Evolutionary conservation across 2,329 filamentous ascomycete genomes (phyloP), one percentile per base, ranked within the genome.

Genomic region (Exophiala bonariae): DNA sequence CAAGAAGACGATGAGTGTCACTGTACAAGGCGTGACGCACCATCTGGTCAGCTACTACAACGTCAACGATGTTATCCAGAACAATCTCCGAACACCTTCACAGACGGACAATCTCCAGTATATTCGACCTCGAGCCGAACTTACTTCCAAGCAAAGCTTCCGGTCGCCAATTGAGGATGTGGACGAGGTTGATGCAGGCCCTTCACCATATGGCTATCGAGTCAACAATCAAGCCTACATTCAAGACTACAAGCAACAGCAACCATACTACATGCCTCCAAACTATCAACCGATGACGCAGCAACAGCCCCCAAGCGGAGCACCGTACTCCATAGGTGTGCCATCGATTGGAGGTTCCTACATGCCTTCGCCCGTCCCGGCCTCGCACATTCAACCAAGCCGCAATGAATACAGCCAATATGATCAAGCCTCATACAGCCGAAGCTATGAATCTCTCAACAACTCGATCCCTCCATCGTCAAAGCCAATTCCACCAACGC

Each of bases 1-100:
- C 54, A 96, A 96, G 77, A 96, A 96, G 74, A 96, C 90, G 0
- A 90, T 96, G 67, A 92, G 86, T 59, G 81, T 96, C 31, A 82
- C 79, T 2, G 82, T 86, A 41, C 78, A 85, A 19, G 86, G 86
- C 2, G 79, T 90, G 2, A 83, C 82, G 2, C 90, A 95, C 61
- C 90, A 95, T 61, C 72, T 96, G 41, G 89, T 96, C 32, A 91
- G 86, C 13, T 96, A 96, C 65, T 96, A 96, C 71, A 88, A 75
- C 34, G 77, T 92, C 9, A 82, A 88, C 4, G 89, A 96, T 62
- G 86, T 90, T n/a, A 76, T 82, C 58, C 71, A 74, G 36, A 74
- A 78, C n/a, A 67, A 64, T 13, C 73, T 92, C 9, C 70, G 64
- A 20, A 77, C 79, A 0, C 87, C 87, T 1, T 69, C 75, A 1